phyloP scores from a whole-genome alignment of 345 rosid genomes.

The Eutrema yunnanense region DNA sequence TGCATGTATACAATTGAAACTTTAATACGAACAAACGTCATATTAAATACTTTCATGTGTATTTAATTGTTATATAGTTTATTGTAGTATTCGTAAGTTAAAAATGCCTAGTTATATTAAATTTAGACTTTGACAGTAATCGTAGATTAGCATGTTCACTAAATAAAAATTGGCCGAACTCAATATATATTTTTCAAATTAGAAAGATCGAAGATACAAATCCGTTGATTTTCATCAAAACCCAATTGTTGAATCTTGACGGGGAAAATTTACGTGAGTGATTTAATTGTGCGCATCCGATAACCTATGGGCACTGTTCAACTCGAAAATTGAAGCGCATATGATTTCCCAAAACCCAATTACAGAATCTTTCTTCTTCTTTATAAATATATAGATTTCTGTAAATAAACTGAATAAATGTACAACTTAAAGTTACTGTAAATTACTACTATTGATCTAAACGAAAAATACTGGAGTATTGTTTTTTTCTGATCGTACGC shows the following conservation, averaged over 20 bases:
- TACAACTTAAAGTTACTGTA: background rate
- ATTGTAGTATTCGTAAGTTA: background rate
- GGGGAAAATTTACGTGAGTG: background rate
- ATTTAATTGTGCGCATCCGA: background rate
- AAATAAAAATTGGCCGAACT: background rate
- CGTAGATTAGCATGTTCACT: slow-evolving; percentile 28
- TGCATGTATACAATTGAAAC: background rate
- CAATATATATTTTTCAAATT: background rate
- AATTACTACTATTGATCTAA: background rate
- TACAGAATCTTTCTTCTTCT: background rate
- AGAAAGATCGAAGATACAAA: no score
- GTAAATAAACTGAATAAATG: background rate
- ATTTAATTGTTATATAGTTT: background rate
- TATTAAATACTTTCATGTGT: background rate
- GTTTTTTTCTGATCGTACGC: background rate
- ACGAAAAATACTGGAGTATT: background rate
- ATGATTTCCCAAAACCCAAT: slow-evolving; percentile 5
- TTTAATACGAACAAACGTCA: background rate
- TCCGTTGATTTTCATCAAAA: background rate
- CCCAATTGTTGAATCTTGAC: background rate
- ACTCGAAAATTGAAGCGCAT: slow-evolving; percentile 13
- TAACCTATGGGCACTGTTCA: background rate
- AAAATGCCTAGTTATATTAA: background rate
- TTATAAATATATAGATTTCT: background rate
- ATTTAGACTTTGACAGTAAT: background rate